These are phyloP conservation scores for Tricladium varicosporioides DNA, from an alignment of 2,329 filamentous ascomycete species.

Conservation along the genomic window DNA sequence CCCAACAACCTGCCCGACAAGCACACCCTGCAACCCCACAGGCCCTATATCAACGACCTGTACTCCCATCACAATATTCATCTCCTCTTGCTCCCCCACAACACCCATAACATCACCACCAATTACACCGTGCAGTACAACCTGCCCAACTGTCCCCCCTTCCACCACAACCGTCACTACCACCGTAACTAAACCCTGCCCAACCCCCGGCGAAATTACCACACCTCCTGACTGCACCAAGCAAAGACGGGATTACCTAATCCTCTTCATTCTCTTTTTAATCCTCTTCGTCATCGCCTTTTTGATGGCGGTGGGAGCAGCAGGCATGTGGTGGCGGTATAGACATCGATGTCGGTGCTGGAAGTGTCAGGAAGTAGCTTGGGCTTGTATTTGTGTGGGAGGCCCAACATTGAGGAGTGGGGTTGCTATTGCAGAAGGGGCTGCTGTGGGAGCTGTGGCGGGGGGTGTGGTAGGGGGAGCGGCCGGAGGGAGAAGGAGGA, in stretches of 20 bases:
- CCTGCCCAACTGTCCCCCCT: not conserved
- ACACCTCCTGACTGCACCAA: not conserved
- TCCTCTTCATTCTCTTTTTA: constrained; percentile 19
- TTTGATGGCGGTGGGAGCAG: constrained; percentile 2
- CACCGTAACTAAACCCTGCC: not conserved
- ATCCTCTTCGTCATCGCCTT: constrained; percentile 18
- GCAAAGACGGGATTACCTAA: constrained; percentile 6
- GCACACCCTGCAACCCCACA: no score
- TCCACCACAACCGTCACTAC: not conserved
- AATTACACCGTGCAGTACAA: not conserved
- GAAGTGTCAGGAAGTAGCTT: constrained; percentile 6
- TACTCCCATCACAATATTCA: not conserved
- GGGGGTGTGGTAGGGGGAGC: not conserved
- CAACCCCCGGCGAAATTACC: not conserved
- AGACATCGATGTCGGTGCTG: constrained; percentile 10
- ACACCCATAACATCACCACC: not conserved
- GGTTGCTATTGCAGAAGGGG: not conserved
- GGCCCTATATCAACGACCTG: no score
- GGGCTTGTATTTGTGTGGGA: constrained; percentile 12
- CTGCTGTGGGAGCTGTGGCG: not conserved
- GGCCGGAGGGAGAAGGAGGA: no score
- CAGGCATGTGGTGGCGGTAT: constrained; percentile 10
- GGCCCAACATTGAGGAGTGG: constrained; percentile 7
- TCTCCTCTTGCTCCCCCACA: not conserved
- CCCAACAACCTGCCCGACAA: constrained; percentile 5